Percentiles rank a stretch among this genome's conserved stretches.
phyloP scores from a whole-genome alignment of 2,329 filamentous ascomycete species.

The Colletotrichum sidae region DNA sequence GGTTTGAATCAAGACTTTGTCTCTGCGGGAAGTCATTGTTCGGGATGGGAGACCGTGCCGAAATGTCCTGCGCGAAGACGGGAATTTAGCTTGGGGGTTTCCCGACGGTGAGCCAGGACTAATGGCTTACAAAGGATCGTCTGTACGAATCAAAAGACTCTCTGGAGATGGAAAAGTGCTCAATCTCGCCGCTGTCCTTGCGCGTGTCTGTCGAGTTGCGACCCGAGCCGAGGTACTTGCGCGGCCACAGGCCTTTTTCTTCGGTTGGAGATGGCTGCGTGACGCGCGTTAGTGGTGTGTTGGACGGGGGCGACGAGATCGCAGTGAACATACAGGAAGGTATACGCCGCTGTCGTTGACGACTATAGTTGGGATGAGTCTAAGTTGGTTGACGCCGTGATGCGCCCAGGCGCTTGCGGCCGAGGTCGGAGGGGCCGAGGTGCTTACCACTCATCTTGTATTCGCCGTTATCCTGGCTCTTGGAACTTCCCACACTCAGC shows the following conservation, averaged over 20 bases:
- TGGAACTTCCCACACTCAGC: constrained; percentile 71
- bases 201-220: constrained; percentile 66
- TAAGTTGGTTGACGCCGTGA: constrained; percentile 44
- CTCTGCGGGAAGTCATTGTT: constrained; percentile 72
- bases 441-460: constrained; percentile 84
- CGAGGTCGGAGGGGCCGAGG: constrained; percentile 29
- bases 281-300: constrained; percentile 40
- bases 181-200: constrained; percentile 79
- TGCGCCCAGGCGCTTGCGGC: background rate
- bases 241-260: constrained; percentile 83
- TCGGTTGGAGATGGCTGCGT: constrained; percentile 86
- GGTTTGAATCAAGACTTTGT: constrained; percentile 83
- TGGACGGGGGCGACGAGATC: constrained; percentile 30
- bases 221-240: constrained; percentile 60
- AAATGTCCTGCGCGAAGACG: constrained; percentile 77
- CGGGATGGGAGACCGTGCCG: constrained; percentile 82
- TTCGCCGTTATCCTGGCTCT: constrained; percentile 74
- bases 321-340: constrained; percentile 75
- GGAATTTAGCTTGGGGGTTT: background rate
- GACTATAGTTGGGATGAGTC: constrained; percentile 64
- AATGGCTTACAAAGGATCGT: constrained; percentile 84
- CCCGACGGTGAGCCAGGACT: background rate
- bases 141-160: constrained; percentile 98
- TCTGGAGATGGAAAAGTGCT: constrained; percentile 93
- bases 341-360: constrained; percentile 97